Evolutionary conservation across 306 rosid genomes (phyloP).

Genomic region (Malus sylvestris): DNA sequence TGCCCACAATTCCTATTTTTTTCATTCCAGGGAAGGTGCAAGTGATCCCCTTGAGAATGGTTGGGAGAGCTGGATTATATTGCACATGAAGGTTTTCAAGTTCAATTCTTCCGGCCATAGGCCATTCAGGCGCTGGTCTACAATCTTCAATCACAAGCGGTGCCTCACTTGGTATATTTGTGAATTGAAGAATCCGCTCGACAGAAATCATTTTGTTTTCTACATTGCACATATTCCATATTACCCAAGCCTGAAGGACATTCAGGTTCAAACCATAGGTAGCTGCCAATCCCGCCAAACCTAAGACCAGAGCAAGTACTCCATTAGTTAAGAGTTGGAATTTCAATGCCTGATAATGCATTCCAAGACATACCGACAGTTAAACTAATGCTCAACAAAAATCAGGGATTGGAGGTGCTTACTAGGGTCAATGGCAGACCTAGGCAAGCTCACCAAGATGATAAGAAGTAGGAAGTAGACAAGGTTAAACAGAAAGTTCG

Average conservation of each 20-base stretch:
- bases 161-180: slow-evolving; percentile 21
- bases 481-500: slow-evolving; percentile 13
- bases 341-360: neutral
- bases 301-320: neutral
- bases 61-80: slow-evolving; percentile 10
- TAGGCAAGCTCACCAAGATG: slow-evolving; percentile 17
- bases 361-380: neutral
- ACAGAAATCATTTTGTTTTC: slow-evolving; percentile 29
- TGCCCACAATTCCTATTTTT: slow-evolving; percentile 18
- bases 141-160: slow-evolving; percentile 20
- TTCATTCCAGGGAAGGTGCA: slow-evolving; percentile 18
- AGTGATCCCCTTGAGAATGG: slow-evolving; percentile 9
- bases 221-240: slow-evolving; percentile 22
- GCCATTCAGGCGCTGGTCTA: slow-evolving; percentile 14
- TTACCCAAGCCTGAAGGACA: slow-evolving; percentile 25
- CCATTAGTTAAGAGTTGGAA: neutral
- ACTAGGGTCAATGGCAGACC: slow-evolving; percentile 20
- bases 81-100: slow-evolving; percentile 10
- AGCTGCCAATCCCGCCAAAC: slow-evolving; percentile 24
- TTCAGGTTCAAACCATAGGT: slow-evolving; percentile 27
- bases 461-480: slow-evolving; percentile 9
- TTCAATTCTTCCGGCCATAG: slow-evolving; percentile 13
- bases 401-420: neutral
- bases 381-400: neutral
- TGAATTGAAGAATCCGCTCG: slow-evolving; percentile 22